Base-by-base conservation (phyloP, 148 eudicot species). In the Vaccinium macrocarpon region DNA sequence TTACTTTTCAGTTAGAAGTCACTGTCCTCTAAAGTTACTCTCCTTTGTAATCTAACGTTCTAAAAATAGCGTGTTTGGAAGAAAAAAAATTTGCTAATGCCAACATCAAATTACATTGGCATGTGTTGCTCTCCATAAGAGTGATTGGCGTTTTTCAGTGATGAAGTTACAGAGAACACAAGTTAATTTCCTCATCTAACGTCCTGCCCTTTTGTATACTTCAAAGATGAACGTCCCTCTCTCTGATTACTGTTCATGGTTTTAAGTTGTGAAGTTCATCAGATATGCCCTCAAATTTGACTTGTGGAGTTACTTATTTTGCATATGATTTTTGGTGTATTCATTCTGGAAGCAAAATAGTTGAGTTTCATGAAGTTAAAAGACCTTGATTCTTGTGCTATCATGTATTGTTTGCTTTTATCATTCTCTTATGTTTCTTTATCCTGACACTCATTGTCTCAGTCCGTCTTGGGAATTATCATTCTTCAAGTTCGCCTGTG, bases 391-490 rank as follows among this genome's bases (percentile, higher is more conserved):
- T 82, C 32, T 82, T 8, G 50, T 66, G 59, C 74, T 42, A 21
- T 82, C 4, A n/a, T 73, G 52, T 53, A 13, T n/a, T 1, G 13
- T 53, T 32, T 71, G 46, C 80, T 27, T 78, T 5, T 32, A 42
- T 86, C 48, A 38, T 46, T 76, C 18, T 35, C 12, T 42, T 38
- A 18, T 35, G 9, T 11, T 19, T 81, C 21, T 25, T 49, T 56
- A 52, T 76, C 23, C 56, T 51, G n/a, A 57, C 73, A 72, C 73
- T 76, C 51, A 14, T 76, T 59, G 12, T 75, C 46, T 73, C 86
- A 95, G 98, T 92, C 85, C 82, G 83, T 86, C 90, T 94, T 85
- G 94, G 97, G 74, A 90, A 90, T 78, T 80, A 87, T 82, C 66
- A 87, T 86, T 84, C 91, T 72, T 86, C 91, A 48, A 85, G 81